Evolutionary conservation across 345 rosid species (phyloP).

Genomic region (Citrus australasica): DNA sequence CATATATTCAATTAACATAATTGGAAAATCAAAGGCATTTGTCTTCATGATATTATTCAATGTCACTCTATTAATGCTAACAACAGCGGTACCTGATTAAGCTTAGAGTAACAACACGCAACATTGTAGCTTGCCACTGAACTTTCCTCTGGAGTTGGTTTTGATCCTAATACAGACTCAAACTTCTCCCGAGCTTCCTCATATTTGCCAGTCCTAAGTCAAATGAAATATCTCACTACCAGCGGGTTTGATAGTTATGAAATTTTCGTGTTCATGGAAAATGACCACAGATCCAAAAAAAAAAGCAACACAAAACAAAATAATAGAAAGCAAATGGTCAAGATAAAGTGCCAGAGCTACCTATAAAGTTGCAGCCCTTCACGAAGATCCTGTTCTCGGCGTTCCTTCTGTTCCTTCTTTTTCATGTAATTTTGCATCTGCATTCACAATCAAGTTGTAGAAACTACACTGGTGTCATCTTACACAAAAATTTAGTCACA

Average conservation of each 20-base stretch:
- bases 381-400: conserved; percentile 73
- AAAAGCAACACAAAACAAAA: neutral
- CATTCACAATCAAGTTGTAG: conserved; percentile 10
- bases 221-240: neutral
- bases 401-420: conserved; percentile 74
- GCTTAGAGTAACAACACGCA: conserved; percentile 91
- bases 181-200: conserved; percentile 86
- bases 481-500: neutral
- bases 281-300: neutral
- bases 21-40: neutral
- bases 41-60: neutral
- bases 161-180: conserved; percentile 93
- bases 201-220: conserved; percentile 59
- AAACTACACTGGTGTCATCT: conserved; percentile 9
- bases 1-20: neutral
- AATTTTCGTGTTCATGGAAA: neutral
- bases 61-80: neutral
- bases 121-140: conserved; percentile 90
- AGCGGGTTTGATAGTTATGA: neutral
- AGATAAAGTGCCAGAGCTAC: conserved; percentile 26
- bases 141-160: conserved; percentile 71
- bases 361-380: conserved; percentile 76
- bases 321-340: neutral
- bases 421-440: conserved; percentile 81
- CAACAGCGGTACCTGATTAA: conserved; percentile 61